Evolutionary conservation across 208 protist genomes (phyloP), one percentile per base, ranked within the genome.

Genomic region (Acanthamoeba healyi): DNA sequence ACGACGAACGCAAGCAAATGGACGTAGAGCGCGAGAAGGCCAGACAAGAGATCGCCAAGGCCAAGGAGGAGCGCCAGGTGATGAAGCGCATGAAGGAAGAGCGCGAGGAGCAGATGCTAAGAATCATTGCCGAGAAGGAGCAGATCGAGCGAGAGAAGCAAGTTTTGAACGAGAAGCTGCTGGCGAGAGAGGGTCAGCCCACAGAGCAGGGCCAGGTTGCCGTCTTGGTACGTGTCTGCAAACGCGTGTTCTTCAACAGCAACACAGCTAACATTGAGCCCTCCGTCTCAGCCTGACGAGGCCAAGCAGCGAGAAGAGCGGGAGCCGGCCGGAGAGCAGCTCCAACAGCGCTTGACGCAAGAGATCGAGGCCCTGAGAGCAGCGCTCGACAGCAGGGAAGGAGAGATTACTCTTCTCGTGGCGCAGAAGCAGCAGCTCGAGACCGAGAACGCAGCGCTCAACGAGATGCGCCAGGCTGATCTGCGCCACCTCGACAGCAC

Each of bases 41-140:
- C 34, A 82, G 42, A 40, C 14, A 34, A 19, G 74, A 82, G n/a
- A 26, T 82, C 7, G 74, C 42, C 44, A 82, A 82, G 42, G 42
- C 74, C 74, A 82, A 82, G 42, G 74, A 82, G 24, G 74, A 82
- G 44, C 74, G 74, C 14, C 40, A 82, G 22, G 74, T 54, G 24
- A 82, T 82, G 74, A 82, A 82, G 74, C 74, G 44, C 17, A 82
- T 82, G 74, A 82, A 82, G 74, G 74, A 82, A 0, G 74, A 82
- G 17, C 74, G 74, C 22, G 74, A 82, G 42, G 42, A 82, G 29
- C 40, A 49, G 26, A 17, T 82, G 17, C 24, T 82, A 19, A 5
- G n/a, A 17, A 19, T 54, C 36, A 34, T 82, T 4, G 42, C 74
- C 24, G 24, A 82, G 74, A 82, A 56, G 74, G 40, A 54, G 17